phyloP scores from a whole-genome alignment of 768 basidiomycete genomes.

The Agaricus bisporus region DNA sequence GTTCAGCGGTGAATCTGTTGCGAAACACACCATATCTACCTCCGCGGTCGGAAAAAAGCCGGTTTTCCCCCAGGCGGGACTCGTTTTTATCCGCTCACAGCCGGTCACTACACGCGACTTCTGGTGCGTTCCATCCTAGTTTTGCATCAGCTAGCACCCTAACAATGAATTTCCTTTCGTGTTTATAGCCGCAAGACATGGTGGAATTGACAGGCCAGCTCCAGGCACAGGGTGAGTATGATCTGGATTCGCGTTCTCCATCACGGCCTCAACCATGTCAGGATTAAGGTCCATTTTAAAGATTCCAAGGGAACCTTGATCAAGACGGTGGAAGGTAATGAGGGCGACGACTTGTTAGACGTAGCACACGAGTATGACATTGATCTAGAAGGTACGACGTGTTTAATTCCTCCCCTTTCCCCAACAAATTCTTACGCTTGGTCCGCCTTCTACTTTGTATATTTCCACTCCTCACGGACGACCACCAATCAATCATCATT shows the following conservation, averaged over 20 bases:
- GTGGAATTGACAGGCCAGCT: conserved; percentile 12
- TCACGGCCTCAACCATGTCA: conserved; percentile 23
- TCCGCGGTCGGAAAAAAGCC: background rate
- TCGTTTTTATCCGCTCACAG: background rate
- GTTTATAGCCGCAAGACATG: conserved; percentile 9
- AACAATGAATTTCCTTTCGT: background rate
- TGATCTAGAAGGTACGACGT: conserved; percentile 78
- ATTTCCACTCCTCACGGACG: background rate
- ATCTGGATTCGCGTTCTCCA: background rate
- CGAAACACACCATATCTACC: background rate
- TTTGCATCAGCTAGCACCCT: background rate
- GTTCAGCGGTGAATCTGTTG: background rate
- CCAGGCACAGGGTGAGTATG: conserved; percentile 14
- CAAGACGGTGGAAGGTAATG: conserved; percentile 86
- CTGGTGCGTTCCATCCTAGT: background rate
- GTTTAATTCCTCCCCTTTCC: conserved; percentile 1
- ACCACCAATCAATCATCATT: background rate
- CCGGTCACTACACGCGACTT: conserved; percentile 1
- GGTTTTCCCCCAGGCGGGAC: background rate
- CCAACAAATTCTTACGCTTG: background rate
- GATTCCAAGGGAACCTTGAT: conserved; percentile 81
- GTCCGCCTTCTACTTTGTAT: background rate
- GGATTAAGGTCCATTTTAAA: conserved; percentile 86
- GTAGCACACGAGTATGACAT: conserved; percentile 95
- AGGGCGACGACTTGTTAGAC: conserved; percentile 88